Evolutionary conservation across 331 rosid genomes (phyloP).

Genomic region (Malus hybrid): DNA sequence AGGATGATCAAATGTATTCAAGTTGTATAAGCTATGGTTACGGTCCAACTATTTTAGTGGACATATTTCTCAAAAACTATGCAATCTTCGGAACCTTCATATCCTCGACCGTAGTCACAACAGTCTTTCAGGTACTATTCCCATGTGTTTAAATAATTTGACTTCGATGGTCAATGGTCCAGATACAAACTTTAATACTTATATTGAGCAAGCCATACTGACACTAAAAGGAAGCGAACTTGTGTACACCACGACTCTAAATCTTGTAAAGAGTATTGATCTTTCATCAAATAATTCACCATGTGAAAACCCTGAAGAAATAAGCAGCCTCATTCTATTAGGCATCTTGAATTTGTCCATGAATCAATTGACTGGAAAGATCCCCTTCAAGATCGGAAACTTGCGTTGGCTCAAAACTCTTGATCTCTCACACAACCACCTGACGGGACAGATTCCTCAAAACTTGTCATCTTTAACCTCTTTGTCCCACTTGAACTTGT

Average conservation of each 20-base stretch:
- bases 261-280: constrained; percentile 14
- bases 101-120: constrained; percentile 1
- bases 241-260: not conserved
- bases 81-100: constrained; percentile 2
- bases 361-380: constrained; percentile 17
- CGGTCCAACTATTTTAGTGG: constrained; percentile 3
- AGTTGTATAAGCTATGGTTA: not conserved
- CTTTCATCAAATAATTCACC: constrained; percentile 15
- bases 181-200: too few relatives aligned
- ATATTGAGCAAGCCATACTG: not conserved
- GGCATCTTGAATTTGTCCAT: constrained; percentile 14
- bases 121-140: not conserved
- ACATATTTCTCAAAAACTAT: not conserved
- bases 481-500: constrained; percentile 4
- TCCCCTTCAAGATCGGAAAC: not conserved
- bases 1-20: not conserved
- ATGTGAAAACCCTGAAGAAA: constrained; percentile 18
- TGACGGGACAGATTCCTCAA: not conserved
- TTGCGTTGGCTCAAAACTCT: not conserved
- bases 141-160: not conserved
- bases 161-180: not conserved
- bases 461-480: not conserved
- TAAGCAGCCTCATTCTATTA: not conserved
- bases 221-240: constrained; percentile 2
- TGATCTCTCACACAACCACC: constrained; percentile 5